These are phyloP conservation scores for Verticillium longisporum DNA, from an alignment of 2,329 filamentous ascomycete species.

Conservation along the genomic window DNA sequence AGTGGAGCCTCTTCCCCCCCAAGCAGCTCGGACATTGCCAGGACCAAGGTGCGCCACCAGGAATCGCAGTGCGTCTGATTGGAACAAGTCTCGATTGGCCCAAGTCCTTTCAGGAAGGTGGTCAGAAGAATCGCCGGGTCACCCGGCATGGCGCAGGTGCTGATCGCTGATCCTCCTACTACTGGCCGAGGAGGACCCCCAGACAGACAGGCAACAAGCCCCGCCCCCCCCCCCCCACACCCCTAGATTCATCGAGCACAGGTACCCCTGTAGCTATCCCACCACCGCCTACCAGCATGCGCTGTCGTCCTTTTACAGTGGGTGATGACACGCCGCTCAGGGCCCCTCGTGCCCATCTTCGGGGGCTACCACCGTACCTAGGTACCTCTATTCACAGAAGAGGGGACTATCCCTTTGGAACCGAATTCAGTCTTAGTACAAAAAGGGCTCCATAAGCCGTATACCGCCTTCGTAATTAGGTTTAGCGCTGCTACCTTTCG, in stretches of 20 bases:
- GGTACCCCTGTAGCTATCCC: no score
- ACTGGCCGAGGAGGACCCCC: no score
- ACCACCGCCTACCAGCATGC: no score
- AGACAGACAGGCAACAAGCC: no score
- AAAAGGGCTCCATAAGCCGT: no score
- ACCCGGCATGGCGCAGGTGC: not conserved
- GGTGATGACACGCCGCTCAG: not conserved
- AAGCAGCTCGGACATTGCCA: not conserved
- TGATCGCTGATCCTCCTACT: not conserved
- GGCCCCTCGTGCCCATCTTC: not conserved
- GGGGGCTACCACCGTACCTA: no score
- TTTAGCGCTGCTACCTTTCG: no score
- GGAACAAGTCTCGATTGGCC: not conserved
- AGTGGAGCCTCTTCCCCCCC: not conserved
- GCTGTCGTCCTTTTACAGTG: not conserved
- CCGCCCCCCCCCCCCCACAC: no score
- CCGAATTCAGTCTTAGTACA: no score
- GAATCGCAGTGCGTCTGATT: not conserved
- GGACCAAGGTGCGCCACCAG: not conserved
- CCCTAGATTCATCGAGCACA: not conserved
- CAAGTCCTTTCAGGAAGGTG: slow-evolving; percentile 1
- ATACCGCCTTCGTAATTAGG: no score
- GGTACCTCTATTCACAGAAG: not conserved
- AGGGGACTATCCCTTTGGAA: no score
- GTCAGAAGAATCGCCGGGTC: not conserved